Evolutionary conservation across 495 filamentous ascomycete species (phyloP), one percentile per base, ranked within the genome.

Genomic region (Endocarpon pusillum): DNA sequence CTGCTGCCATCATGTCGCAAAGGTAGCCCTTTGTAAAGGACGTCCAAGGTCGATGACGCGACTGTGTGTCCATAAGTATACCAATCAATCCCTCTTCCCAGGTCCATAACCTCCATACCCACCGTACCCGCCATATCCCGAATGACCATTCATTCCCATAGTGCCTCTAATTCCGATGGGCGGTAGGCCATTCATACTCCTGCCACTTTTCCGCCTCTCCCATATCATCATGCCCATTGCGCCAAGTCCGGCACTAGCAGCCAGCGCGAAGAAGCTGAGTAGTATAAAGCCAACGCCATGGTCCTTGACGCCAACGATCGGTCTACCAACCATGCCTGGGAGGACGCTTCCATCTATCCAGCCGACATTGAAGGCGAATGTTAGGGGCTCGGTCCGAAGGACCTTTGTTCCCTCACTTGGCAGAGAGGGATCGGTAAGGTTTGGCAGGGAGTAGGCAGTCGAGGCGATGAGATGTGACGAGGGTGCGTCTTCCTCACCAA

Each of bases 311-410:
- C 61, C 59, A 40, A 58, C 48, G 51, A 59, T 55, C 41, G 41
- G 54, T 53, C 58, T 56, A 53, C 28, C 61, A 55, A 48, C 62
- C 52, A 6, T 61, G 49, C 20, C 48, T 26, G 78, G 78, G 35
- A 83, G 55, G 14, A 53, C 59, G 8, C 80, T 74, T 2, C 72
- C 78, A 14, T 80, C 75, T 45, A 91, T 76, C 89, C 89, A 97
- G 21, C 80, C 64, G 22, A 96, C 75, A 36, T 67, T 73, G 43
- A 97, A 79, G 31, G 66, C 69, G 43, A 96, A 66, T 1, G 83
- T 73, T 18, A 97, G 57, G 17, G 75, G 71, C 47, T 94, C 83
- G 4, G 86, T 86, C 44, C 94, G 92, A 16, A 94, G 66, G 19
- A 97, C 64, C 37, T 75, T 71, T 18, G 59, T 64, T 11, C 62